These are phyloP conservation scores for Paecilomyces sp. DNA, from an alignment of 2,329 filamentous ascomycete species.

Conservation along the genomic window DNA sequence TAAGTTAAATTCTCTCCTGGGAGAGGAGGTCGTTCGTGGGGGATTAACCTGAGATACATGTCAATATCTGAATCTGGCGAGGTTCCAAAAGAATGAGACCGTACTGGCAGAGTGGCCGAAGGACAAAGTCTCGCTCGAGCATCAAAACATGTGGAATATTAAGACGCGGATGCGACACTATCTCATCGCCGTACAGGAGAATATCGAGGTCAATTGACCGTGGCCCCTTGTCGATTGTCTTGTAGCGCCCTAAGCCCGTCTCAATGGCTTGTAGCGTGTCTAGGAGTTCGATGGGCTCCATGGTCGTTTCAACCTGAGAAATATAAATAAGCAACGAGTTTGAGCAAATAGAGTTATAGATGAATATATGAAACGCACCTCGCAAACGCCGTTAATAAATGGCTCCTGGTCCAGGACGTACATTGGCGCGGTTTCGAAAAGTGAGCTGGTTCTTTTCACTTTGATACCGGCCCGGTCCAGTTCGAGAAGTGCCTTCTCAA, in stretches of 20 bases:
- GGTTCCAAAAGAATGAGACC: constrained; percentile 3
- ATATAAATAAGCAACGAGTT: not conserved
- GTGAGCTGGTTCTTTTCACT: constrained; percentile 71
- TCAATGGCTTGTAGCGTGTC: constrained; percentile 82
- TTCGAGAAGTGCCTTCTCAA: constrained; percentile 72
- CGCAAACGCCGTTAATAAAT: constrained; percentile 88
- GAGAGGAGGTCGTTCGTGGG: constrained; percentile 28
- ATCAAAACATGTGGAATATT: constrained; percentile 79
- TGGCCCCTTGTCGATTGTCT: constrained; percentile 86
- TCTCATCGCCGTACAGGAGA: constrained; percentile 66
- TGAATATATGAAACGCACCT: constrained; percentile 51
- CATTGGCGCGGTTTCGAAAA: constrained; percentile 97
- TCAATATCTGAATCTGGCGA: constrained; percentile 6
- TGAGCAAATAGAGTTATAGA: not conserved
- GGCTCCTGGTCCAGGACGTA: constrained; percentile 83
- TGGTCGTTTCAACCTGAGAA: constrained; percentile 66
- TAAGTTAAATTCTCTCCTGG: constrained; percentile 23
- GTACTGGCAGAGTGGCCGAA: constrained; percentile 65
- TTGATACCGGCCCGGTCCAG: constrained; percentile 68
- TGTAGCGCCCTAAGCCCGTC: constrained; percentile 67
- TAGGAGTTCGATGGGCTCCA: constrained; percentile 69
- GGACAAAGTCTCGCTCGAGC: constrained; percentile 85
- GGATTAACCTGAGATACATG: constrained; percentile 29
- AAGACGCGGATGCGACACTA: constrained; percentile 64
- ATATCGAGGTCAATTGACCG: constrained; percentile 94